Conservation (phyloP, 495 filamentous ascomycete genomes). For the Aspergillus bridgeri region DNA sequence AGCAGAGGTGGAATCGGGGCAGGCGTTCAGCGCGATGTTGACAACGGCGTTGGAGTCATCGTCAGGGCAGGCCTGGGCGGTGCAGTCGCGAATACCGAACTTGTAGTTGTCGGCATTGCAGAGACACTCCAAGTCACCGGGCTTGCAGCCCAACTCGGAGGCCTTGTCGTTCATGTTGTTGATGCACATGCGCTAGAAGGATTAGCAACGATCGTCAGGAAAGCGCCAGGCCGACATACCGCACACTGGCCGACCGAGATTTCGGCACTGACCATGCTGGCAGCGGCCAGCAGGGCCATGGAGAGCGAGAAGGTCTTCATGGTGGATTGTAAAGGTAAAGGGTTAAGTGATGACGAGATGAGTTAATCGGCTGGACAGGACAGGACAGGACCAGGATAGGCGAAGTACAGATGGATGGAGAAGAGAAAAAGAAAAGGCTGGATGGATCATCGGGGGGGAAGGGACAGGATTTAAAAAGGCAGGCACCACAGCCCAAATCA, state of each 20-base stretch:
- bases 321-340: constrained; percentile 16
- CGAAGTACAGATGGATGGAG: constrained; percentile 2
- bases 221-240: constrained; percentile 24
- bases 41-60: constrained; percentile 40
- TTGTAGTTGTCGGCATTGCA: constrained; percentile 66
- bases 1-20: constrained; percentile 23
- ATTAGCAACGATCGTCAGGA: constrained; percentile 1
- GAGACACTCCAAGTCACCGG: constrained; percentile 60
- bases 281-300: constrained; percentile 34
- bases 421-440: constrained; percentile 2
- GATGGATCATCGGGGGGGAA: constrained; percentile 10
- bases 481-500: constrained; percentile 9
- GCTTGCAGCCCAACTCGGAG: constrained; percentile 54
- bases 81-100: constrained; percentile 79
- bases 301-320: constrained; percentile 43
- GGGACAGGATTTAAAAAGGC: constrained; percentile 15
- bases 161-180: constrained; percentile 68
- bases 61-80: constrained; percentile 58
- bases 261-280: constrained; percentile 28
- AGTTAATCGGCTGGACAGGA: constrained; percentile 1
- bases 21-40: constrained; percentile 33
- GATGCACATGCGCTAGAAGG: constrained; percentile 62
- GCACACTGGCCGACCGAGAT: constrained; percentile 37
- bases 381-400: background rate
- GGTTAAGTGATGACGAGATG: constrained; percentile 1